Conservation (phyloP, 768 basidiomycete species). For the Ephemerocybe angulata region DNA sequence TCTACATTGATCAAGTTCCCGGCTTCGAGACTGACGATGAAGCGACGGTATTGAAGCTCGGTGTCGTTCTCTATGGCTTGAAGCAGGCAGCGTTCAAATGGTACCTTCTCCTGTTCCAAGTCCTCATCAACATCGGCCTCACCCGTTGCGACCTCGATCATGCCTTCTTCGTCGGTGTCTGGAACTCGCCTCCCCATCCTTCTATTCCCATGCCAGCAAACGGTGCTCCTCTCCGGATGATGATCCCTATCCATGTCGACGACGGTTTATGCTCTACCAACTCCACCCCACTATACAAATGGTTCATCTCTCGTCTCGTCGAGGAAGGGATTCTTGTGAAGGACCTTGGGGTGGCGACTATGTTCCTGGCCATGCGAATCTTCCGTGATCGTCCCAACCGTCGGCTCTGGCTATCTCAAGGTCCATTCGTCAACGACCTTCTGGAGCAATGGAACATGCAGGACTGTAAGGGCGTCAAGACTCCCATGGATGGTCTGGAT, state of each 20-base stretch:
- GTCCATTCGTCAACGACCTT: conserved; percentile 9
- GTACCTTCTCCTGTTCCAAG: neutral
- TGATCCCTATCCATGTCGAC: conserved; percentile 10
- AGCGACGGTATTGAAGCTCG: neutral
- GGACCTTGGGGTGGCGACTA: conserved; percentile 7
- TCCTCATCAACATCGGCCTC: conserved; percentile 5
- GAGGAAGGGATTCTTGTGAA: neutral
- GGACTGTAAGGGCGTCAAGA: neutral
- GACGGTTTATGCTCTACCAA: conserved; percentile 9
- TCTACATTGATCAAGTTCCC: conserved; percentile 7
- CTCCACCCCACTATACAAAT: conserved; percentile 1
- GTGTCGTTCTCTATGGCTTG: conserved; percentile 2
- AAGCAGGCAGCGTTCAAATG: conserved; percentile 1
- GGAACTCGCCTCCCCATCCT: conserved; percentile 4
- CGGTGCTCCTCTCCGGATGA: neutral
- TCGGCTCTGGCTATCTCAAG: conserved; percentile 14
- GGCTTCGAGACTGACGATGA: neutral
- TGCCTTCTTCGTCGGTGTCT: conserved; percentile 6
- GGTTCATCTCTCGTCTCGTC: neutral
- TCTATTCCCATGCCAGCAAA: conserved; percentile 9
- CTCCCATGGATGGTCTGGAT: neutral
- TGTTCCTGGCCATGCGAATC: conserved; percentile 12
- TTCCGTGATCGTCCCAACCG: conserved; percentile 5
- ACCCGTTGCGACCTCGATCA: conserved; percentile 4
- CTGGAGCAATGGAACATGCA: conserved; percentile 11